phyloP scores from a whole-genome alignment of 2,329 filamentous ascomycete genomes.

The Colletotrichum gloeosporioides region DNA sequence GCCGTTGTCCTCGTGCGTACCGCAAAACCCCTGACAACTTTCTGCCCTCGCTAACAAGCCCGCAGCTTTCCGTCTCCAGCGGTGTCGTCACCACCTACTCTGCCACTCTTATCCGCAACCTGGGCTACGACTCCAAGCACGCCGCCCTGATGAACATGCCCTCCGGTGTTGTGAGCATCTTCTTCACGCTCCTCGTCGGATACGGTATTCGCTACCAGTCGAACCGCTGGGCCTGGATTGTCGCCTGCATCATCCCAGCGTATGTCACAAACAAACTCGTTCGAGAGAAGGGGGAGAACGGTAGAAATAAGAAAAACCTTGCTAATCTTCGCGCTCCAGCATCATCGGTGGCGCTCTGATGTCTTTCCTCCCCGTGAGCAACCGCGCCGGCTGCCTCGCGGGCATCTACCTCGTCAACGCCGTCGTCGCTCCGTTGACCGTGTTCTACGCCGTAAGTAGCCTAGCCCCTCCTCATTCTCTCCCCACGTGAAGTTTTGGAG shows the following conservation, averaged over 20 bases:
- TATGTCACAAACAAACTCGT: conserved; percentile 26
- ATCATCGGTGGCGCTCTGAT: conserved; percentile 56
- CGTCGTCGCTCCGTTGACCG: conserved; percentile 48
- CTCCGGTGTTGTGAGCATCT: conserved; percentile 56
- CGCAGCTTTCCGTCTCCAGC: conserved; percentile 52
- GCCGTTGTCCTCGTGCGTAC: conserved; percentile 51
- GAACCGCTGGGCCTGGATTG: conserved; percentile 56
- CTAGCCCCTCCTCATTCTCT: neutral
- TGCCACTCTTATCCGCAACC: conserved; percentile 53
- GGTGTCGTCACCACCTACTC: conserved; percentile 62
- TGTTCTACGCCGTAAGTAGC: conserved; percentile 48
- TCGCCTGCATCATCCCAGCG: conserved; percentile 53
- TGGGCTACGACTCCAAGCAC: conserved; percentile 49
- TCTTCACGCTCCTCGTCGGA: conserved; percentile 54
- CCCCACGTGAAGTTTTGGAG: neutral
- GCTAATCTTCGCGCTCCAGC: conserved; percentile 25
- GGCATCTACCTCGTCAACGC: conserved; percentile 58
- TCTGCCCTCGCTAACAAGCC: neutral
- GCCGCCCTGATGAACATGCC: conserved; percentile 61
- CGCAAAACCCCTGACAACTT: neutral
- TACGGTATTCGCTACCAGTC: conserved; percentile 51
- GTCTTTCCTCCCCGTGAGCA: conserved; percentile 54
- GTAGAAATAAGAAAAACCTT: neutral
- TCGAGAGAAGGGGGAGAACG: neutral
- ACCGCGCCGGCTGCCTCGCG: conserved; percentile 51